Evolutionary conservation across 441 rosid species (phyloP).

Genomic region (Cnidoscolus chayamansa): DNA sequence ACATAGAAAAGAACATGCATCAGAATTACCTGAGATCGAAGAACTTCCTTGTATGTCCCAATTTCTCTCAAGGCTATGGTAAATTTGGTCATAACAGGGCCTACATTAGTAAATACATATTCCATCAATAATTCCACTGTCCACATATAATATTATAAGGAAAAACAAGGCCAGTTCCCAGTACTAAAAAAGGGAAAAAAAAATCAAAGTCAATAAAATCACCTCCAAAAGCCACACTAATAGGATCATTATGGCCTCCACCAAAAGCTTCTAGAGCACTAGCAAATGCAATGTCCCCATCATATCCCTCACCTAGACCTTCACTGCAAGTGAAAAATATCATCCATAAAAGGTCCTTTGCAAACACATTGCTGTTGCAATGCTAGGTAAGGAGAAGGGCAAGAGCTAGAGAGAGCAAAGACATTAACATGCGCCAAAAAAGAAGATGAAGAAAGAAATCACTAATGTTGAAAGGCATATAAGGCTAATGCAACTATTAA

Average conservation of each 20-base stretch:
- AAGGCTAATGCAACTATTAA: neutral
- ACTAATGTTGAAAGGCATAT: neutral
- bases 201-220: conserved; percentile 19
- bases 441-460: neutral
- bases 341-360: conserved; percentile 15
- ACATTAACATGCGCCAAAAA: conserved; percentile 1
- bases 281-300: conserved; percentile 97
- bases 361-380: conserved; percentile 12
- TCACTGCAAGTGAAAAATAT: conserved; percentile 55
- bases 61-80: conserved; percentile 98
- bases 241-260: conserved; percentile 98
- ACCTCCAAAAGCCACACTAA: conserved; percentile 99
- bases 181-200: neutral
- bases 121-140: conserved; percentile 16
- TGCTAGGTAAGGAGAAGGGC: neutral
- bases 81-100: conserved; percentile 99
- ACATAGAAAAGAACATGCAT: neutral
- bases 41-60: conserved; percentile 98
- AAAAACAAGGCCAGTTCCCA: neutral
- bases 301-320: conserved; percentile 99
- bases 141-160: neutral
- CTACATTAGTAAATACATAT: conserved; percentile 38
- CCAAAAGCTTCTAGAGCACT: conserved; percentile 98
- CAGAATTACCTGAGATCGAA: conserved; percentile 81
- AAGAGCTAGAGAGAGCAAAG: neutral